phyloP scores from a whole-genome alignment of 305 asterid genomes.

The Stenogyne calaminthoides region DNA sequence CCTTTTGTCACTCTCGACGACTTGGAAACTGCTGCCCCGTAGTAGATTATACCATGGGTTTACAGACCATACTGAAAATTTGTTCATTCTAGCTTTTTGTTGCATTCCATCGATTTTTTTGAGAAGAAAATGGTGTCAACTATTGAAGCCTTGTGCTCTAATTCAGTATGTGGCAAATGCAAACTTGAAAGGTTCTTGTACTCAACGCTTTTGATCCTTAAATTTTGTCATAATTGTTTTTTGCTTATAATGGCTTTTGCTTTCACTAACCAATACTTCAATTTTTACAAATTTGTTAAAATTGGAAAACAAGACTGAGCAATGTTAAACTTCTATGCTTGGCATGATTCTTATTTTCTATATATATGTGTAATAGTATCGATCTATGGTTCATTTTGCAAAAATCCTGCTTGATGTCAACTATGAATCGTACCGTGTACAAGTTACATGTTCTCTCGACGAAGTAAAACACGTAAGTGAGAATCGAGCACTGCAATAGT shows the following conservation, averaged over 20 bases:
- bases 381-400: not conserved
- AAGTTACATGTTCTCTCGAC: no score
- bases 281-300: no score
- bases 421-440: no score
- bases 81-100: conserved; percentile 19
- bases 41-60: conserved; percentile 27
- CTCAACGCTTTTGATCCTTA: conserved; percentile 31
- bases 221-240: conserved; percentile 11
- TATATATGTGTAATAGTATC: not conserved
- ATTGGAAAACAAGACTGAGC: not conserved
- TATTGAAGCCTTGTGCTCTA: conserved; percentile 22
- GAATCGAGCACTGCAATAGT: no score
- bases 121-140: conserved; percentile 28
- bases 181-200: conserved; percentile 12
- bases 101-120: conserved; percentile 8
- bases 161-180: conserved; percentile 15
- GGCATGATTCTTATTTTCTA: not conserved
- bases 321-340: not conserved
- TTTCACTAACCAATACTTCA: not conserved
- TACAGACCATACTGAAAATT: conserved; percentile 17
- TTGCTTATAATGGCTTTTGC: no score
- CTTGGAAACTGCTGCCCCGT: conserved; percentile 14
- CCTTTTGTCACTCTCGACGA: conserved; percentile 63
- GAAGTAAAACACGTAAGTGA: no score
- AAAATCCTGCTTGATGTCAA: no score